Evolutionary conservation across 23 red algal species (phyloP), one percentile per base, ranked within the genome.

Genomic region (Agarophyton chilense): DNA sequence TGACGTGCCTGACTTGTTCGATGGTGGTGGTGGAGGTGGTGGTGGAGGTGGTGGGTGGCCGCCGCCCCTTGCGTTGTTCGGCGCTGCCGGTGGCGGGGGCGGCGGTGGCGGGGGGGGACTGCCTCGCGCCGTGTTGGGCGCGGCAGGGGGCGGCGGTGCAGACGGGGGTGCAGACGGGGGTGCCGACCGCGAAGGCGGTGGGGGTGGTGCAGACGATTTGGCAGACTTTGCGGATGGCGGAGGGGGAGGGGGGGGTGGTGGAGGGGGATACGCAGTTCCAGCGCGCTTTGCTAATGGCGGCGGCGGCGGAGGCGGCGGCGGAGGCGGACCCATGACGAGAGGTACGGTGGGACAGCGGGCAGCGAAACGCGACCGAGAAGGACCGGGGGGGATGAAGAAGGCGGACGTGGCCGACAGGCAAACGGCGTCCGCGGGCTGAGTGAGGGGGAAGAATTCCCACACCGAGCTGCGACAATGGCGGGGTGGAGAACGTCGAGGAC

Each of bases 81-180:
- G 25, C 8, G 25, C 36, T 32, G 60, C 61, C 4, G 81, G 62
- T 2, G 81, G 81, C 17, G 79, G 79, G 19, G 81, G 81, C 1
- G 81, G 68, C 65, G 94, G 94, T n/a, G 78, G 63, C 62, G 78
- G 81, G 61, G 70, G 43, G 38, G 13, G 12, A 82, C 81, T 33
- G 58, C 78, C 68, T 39, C 84, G 67, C 52, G 45, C 70, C 65
- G 35, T 34, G 13, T 40, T 32, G 29, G 45, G 82, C 34, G 90
- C 83, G 31, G 81, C 74, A 3, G 70, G 84, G 70, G 85, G 85
- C 44, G 85, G 71, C 52, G 87, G 74, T 38, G 87, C 2, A 4
- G 60, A 32, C 21, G 50, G 40, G 10, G 74, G 17, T 55, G 46
- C 57, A 43, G 43, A 10, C 18, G 86, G 25, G 4, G 70, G 24